Conservation (phyloP, 441 rosid species). For the California macrophylla region DNA sequence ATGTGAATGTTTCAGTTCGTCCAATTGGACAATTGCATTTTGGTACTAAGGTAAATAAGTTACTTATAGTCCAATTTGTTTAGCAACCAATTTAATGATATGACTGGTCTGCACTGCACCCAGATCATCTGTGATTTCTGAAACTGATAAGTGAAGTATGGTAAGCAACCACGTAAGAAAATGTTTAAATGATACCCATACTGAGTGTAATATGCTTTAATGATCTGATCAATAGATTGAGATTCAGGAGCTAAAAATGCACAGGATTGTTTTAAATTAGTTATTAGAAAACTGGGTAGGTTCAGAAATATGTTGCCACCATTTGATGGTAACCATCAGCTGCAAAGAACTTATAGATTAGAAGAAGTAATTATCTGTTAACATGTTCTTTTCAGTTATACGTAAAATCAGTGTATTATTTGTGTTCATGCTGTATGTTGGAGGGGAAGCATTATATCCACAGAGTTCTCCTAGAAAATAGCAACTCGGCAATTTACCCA, state of each 20-base stretch:
- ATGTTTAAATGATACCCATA: neutral
- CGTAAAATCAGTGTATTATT: neutral
- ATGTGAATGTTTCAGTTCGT: conserved; percentile 81
- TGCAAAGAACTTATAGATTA: neutral
- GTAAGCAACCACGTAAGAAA: neutral
- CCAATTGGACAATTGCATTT: conserved; percentile 67
- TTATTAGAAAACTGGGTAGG: neutral
- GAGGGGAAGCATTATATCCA: neutral
- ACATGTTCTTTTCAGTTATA: neutral
- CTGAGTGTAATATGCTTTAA: neutral
- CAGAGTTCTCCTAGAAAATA: neutral
- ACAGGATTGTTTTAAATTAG: neutral
- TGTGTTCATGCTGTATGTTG: neutral
- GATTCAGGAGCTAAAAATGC: neutral
- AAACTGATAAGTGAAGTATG: neutral
- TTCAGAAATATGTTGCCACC: neutral
- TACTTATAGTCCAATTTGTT: neutral
- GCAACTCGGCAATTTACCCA: neutral
- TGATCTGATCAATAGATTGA: neutral
- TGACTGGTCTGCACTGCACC: neutral
- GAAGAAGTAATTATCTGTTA: neutral
- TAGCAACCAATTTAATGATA: neutral
- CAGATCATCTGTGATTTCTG: neutral
- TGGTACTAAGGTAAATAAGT: conserved; percentile 67
- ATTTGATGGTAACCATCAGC: neutral